A percentile compares a stretch with the other conserved stretches of the same genome.
Conservation (phyloP, 169 alveolate genomes). For the Eimeria praecox region DNA sequence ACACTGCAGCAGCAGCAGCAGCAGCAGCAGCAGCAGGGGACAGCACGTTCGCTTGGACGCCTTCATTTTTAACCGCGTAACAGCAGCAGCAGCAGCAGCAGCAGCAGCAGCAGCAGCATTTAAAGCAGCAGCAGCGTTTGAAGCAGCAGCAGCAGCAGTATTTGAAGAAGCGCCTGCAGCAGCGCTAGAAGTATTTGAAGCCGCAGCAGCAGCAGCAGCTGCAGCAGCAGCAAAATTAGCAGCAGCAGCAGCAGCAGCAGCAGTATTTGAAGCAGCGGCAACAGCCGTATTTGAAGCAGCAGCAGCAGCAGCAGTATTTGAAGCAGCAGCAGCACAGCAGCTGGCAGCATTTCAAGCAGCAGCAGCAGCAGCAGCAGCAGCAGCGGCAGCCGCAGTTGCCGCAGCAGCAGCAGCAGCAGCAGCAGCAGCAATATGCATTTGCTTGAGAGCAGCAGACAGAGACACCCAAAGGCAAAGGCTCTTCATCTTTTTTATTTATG, state of each 20-base stretch:
- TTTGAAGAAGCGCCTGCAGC: neutral
- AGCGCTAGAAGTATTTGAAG: neutral
- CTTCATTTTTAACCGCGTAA: neutral
- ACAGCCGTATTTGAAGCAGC: neutral
- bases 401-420: no score
- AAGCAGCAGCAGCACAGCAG: neutral
- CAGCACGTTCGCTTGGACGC: conserved; percentile 25
- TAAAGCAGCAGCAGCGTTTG: neutral
- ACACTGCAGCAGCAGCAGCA: neutral
- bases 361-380: no score
- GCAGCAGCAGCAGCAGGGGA: conserved; percentile 10
- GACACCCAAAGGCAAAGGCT: no score
- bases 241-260: neutral
- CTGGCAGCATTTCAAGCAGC: no score
- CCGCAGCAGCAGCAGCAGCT: conserved; percentile 18
- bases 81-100: neutral
- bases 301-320: neutral
- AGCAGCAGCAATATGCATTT: no score
- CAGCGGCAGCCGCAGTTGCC: no score
- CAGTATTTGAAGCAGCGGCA: neutral
- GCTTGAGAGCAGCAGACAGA: no score
- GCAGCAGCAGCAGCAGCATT: neutral
- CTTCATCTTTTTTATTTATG: no score
- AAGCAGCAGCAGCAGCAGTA: conserved; percentile 7
- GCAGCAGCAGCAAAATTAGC: neutral